Conservation (phyloP, 148 eudicot species). For the Euryodendron excelsum region DNA sequence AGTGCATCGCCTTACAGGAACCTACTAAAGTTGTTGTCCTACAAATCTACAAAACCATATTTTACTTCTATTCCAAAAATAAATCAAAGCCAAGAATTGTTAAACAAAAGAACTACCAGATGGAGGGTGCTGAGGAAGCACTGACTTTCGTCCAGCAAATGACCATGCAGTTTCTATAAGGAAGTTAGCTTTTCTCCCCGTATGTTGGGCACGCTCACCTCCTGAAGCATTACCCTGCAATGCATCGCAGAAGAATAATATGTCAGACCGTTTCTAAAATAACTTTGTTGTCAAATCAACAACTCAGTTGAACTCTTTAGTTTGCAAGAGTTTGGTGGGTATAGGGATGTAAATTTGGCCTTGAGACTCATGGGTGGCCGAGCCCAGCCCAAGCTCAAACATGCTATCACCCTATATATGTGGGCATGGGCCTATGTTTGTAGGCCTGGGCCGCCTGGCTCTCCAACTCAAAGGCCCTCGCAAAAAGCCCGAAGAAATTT, state of each 20-base stretch:
- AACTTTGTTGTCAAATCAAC: not conserved
- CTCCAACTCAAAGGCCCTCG: too few relatives aligned
- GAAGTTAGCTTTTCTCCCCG: slow-evolving; percentile 63
- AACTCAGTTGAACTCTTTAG: not conserved
- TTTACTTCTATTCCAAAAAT: not conserved
- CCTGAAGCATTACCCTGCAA: slow-evolving; percentile 95
- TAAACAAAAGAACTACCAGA: slow-evolving; percentile 37
- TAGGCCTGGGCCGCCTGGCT: too few relatives aligned
- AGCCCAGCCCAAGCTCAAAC: too few relatives aligned
- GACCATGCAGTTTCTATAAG: slow-evolving; percentile 70
- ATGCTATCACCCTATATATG: too few relatives aligned
- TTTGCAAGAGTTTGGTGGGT: not conserved
- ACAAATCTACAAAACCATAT: not conserved
- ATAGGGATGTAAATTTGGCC: too few relatives aligned
- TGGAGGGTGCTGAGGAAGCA: slow-evolving; percentile 62
- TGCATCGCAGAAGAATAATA: slow-evolving; percentile 8
- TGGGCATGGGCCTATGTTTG: too few relatives aligned
- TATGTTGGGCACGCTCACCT: slow-evolving; percentile 62
- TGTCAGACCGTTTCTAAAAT: not conserved
- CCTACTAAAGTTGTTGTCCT: not conserved
- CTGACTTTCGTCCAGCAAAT: slow-evolving; percentile 55
- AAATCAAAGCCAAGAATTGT: not conserved
- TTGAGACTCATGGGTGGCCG: too few relatives aligned
- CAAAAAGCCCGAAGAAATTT: too few relatives aligned
- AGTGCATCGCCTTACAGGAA: not conserved